A percentile compares a stretch with the other conserved stretches of the same genome.
Evolutionary conservation across 768 basidiomycete species (phyloP).

Genomic region (Crepidotus variabilis): DNA sequence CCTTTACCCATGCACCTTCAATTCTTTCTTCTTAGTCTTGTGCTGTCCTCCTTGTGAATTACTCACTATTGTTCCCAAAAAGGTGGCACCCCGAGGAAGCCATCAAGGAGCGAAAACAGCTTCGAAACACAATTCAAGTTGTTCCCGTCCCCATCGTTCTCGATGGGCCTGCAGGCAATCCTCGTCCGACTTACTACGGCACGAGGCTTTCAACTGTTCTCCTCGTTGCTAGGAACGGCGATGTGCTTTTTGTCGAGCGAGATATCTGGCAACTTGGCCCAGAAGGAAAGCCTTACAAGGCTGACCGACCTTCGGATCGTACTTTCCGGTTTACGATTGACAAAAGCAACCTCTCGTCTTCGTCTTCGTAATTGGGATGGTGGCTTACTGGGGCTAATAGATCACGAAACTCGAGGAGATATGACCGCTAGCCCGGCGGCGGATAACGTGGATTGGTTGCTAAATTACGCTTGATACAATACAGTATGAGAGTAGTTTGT

Average conservation of each 20-base stretch:
- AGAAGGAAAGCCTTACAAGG: constrained; percentile 35
- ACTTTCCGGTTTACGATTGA: constrained; percentile 46
- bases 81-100: constrained; percentile 46
- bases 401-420: neutral
- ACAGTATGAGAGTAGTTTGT: constrained; percentile 1
- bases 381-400: neutral
- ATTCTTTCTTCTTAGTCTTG: neutral
- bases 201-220: constrained; percentile 75
- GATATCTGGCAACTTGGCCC: constrained; percentile 55
- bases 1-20: constrained; percentile 4
- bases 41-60: constrained; percentile 5
- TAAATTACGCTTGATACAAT: neutral
- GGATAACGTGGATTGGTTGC: neutral
- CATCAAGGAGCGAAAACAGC: constrained; percentile 45
- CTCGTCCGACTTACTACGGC: constrained; percentile 40
- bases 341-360: constrained; percentile 5
- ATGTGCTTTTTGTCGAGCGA: constrained; percentile 65
- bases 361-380: neutral
- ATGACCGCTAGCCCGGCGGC: neutral
- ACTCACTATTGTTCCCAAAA: constrained; percentile 20
- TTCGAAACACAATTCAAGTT: constrained; percentile 63
- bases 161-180: constrained; percentile 18
- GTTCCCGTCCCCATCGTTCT: constrained; percentile 41
- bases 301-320: constrained; percentile 42
- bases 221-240: constrained; percentile 56